Evolutionary conservation across 441 rosid species (phyloP).

Genomic region (Gossypium trilobum): DNA sequence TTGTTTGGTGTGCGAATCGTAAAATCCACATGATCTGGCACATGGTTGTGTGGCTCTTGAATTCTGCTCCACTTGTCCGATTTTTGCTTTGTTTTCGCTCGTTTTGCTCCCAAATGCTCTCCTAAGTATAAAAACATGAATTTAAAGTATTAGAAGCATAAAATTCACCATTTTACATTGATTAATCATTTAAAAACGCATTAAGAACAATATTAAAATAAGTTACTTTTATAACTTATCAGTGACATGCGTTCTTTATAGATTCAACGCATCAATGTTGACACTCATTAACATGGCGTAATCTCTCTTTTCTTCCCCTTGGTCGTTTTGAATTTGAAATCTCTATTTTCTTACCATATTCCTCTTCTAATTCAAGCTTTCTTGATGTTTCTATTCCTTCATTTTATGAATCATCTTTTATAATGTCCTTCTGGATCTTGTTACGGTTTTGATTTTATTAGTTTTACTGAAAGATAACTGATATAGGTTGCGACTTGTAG

Average conservation of each 20-base stretch:
- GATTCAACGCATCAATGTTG: slow-evolving; percentile 90
- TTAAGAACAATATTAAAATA: slow-evolving; percentile 44
- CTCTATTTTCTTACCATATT: neutral
- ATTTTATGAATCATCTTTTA: neutral
- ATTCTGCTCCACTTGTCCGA: too few relatives aligned
- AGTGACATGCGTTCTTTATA: slow-evolving; percentile 83
- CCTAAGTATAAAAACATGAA: too few relatives aligned
- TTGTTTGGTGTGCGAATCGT: too few relatives aligned
- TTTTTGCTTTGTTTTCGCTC: too few relatives aligned
- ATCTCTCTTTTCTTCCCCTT: neutral
- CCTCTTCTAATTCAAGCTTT: neutral
- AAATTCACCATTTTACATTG: too few relatives aligned
- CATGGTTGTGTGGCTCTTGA: too few relatives aligned
- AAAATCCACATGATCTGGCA: too few relatives aligned
- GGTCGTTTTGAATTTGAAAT: neutral
- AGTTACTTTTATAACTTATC: too few relatives aligned
- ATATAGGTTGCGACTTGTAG: neutral
- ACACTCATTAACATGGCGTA: slow-evolving; percentile 74
- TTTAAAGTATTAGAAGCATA: too few relatives aligned
- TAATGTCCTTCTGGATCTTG: neutral
- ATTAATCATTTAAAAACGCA: too few relatives aligned
- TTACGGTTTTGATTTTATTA: neutral
- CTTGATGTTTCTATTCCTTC: neutral
- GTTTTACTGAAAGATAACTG: neutral
- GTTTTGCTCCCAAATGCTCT: too few relatives aligned